Conservation (phyloP, 495 filamentous ascomycete species). For the Gamarada debralockiae region DNA sequence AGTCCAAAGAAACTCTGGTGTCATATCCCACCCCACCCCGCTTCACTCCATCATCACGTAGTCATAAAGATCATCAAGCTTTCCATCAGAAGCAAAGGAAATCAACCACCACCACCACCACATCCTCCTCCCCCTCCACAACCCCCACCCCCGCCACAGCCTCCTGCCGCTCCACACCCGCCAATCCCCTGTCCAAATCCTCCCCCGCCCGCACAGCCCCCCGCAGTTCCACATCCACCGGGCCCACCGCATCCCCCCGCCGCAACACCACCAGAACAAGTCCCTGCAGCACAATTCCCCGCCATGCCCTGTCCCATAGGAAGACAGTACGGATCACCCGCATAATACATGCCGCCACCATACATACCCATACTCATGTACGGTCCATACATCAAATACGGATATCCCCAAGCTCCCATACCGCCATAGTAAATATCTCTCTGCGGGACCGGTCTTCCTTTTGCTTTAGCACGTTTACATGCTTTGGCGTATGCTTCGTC, state of each 20-base stretch:
- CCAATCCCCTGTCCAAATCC: conserved; percentile 8
- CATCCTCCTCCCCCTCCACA: not conserved
- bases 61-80: too few species aligned
- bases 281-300: conserved; percentile 39
- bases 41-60: too few species aligned
- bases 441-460: conserved; percentile 45
- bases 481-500: conserved; percentile 60
- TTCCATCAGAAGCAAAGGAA: too few species aligned
- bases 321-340: conserved; percentile 49
- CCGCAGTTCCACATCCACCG: conserved; percentile 31
- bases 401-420: conserved; percentile 42
- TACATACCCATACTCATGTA: conserved; percentile 31
- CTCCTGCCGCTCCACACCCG: not conserved
- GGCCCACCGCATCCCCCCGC: conserved; percentile 44
- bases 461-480: conserved; percentile 56
- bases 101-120: not conserved
- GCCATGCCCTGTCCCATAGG: conserved; percentile 40
- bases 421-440: conserved; percentile 43
- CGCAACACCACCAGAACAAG: conserved; percentile 35
- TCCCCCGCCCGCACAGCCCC: conserved; percentile 30
- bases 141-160: not conserved
- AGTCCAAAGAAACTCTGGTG: too few species aligned
- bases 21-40: too few species aligned
- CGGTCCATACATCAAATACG: conserved; percentile 37
- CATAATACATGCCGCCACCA: conserved; percentile 42